Percentiles rank a stretch among this genome's conserved stretches.
These are phyloP conservation scores for Cyberlindnera subsufficiens DNA, from an alignment of 805 yeast genomes.

Conservation along the genomic window DNA sequence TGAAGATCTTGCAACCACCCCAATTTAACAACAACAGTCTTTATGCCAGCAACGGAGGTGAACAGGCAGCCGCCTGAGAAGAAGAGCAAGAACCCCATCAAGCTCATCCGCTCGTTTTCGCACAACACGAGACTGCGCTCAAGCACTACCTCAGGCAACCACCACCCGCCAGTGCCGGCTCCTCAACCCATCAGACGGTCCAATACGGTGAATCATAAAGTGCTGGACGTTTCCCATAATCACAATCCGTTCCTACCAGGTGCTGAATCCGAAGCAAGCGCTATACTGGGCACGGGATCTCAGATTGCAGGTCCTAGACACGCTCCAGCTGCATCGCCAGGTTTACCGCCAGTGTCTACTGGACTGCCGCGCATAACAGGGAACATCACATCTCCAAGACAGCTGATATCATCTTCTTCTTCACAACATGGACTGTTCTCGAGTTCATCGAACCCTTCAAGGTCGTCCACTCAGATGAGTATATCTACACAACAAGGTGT, in stretches of 20 bases:
- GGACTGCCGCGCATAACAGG: background rate
- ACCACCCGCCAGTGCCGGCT: background rate
- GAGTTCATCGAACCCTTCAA: background rate
- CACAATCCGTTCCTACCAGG: background rate
- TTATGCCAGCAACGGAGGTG: background rate
- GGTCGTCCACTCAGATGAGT: background rate
- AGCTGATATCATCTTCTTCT: background rate
- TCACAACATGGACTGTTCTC: background rate
- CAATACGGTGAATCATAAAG: background rate
- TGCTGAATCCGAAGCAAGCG: background rate
- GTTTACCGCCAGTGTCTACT: background rate
- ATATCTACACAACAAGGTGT: background rate
- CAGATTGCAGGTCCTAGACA: background rate
- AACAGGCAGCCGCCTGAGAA: background rate
- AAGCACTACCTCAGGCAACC: too few species aligned
- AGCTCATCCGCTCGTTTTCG: background rate
- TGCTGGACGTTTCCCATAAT: background rate
- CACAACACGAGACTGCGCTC: background rate
- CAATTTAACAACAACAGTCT: background rate
- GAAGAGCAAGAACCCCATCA: background rate
- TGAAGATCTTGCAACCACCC: background rate
- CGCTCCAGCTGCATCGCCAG: background rate
- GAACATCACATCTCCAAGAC: background rate
- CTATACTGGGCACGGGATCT: slow-evolving; percentile 1
- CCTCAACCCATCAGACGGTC: background rate